phyloP scores from a whole-genome alignment of 2,329 filamentous ascomycete species.

The Ophiocordyceps camponoti-floridani region DNA sequence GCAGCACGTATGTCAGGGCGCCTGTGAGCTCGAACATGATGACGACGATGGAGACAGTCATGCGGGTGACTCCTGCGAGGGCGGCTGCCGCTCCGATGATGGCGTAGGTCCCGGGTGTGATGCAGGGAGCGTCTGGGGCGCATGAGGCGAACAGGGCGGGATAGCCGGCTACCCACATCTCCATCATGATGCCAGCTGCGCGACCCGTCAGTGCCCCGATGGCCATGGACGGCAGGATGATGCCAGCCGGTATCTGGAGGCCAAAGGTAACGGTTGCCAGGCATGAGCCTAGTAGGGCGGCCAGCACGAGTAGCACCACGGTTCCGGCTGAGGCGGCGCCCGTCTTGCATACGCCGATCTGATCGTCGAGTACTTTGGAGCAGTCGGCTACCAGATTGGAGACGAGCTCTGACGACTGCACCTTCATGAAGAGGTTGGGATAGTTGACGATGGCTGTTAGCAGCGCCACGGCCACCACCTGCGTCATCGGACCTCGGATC shows the following conservation, averaged over 20 bases:
- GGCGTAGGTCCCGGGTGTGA: slow-evolving; percentile 93
- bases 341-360: slow-evolving; percentile 72
- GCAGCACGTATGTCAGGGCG: slow-evolving; percentile 90
- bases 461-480: slow-evolving; percentile 53
- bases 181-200: slow-evolving; percentile 85
- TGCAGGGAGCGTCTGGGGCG: slow-evolving; percentile 80
- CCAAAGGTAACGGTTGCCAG: slow-evolving; percentile 93
- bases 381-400: slow-evolving; percentile 93
- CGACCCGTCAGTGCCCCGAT: slow-evolving; percentile 88
- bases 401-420: slow-evolving; percentile 99
- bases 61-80: slow-evolving; percentile 92
- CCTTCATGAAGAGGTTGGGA: slow-evolving; percentile 83
- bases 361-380: slow-evolving; percentile 65
- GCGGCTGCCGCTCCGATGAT: slow-evolving; percentile 86
- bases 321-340: slow-evolving; percentile 55
- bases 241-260: slow-evolving; percentile 92
- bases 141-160: slow-evolving; percentile 81
- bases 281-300: slow-evolving; percentile 63
- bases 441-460: slow-evolving; percentile 82
- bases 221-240: slow-evolving; percentile 97
- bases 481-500: slow-evolving; percentile 75
- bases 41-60: slow-evolving; percentile 89
- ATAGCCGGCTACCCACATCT: slow-evolving; percentile 70
- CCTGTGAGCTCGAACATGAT: slow-evolving; percentile 99
- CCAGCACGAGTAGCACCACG: slow-evolving; percentile 57